A percentile compares a stretch with the other conserved stretches of the same genome.
Evolutionary conservation across 495 filamentous ascomycete species (phyloP).

Genomic region (Penicillium riverlandense): DNA sequence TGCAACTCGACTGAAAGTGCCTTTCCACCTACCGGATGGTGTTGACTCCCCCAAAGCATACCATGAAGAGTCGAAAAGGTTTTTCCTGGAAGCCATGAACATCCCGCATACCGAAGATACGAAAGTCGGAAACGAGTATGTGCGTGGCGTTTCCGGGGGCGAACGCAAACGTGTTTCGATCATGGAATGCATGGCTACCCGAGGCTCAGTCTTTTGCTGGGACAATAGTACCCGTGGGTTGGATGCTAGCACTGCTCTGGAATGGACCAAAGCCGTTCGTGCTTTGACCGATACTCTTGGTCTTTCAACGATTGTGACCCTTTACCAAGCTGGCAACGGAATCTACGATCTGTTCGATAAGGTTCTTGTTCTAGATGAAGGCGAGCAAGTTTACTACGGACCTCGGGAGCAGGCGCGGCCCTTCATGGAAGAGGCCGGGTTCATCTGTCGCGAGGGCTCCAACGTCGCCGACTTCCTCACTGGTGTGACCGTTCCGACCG

Average conservation of each 20-base stretch:
- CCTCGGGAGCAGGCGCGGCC: constrained; percentile 50
- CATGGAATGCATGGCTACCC: constrained; percentile 56
- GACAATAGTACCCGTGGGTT: constrained; percentile 57
- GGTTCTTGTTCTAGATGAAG: constrained; percentile 59
- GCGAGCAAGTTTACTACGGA: constrained; percentile 56
- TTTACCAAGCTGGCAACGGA: constrained; percentile 59
- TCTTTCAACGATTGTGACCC: constrained; percentile 39
- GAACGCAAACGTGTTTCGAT: constrained; percentile 72
- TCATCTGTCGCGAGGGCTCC: constrained; percentile 54
- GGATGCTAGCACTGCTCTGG: constrained; percentile 55
- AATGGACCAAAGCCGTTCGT: constrained; percentile 41
- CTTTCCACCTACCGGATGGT: constrained; percentile 22
- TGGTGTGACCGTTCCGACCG: constrained; percentile 60
- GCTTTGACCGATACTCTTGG: constrained; percentile 42
- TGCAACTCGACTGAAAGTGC: constrained; percentile 40
- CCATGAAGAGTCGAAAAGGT: constrained; percentile 50
- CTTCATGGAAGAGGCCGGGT: constrained; percentile 63
- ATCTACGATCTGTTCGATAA: constrained; percentile 62
- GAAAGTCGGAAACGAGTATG: constrained; percentile 69
- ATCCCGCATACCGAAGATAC: constrained; percentile 79
- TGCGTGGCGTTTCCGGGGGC: constrained; percentile 79
- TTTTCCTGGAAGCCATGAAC: constrained; percentile 60
- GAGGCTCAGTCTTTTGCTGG: constrained; percentile 54
- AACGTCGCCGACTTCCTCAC: constrained; percentile 69
- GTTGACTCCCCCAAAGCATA: constrained; percentile 42